phyloP scores from a whole-genome alignment of 495 filamentous ascomycete species.

The Talaromyces ruber region DNA sequence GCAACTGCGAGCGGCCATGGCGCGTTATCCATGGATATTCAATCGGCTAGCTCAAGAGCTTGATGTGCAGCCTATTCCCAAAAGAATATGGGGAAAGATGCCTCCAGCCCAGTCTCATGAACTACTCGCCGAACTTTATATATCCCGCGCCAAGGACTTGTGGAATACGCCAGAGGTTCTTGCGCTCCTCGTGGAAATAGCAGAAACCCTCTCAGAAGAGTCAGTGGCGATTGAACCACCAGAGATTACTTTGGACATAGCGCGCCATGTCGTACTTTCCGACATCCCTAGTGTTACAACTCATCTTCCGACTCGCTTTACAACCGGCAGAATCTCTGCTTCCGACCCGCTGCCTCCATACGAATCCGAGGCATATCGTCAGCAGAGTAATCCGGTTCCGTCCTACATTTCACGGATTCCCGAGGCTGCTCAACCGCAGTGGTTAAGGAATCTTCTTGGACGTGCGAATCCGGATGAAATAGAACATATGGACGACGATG shows the following conservation, averaged over 20 bases:
- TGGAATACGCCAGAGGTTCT: conserved; percentile 78
- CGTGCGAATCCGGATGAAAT: conserved; percentile 21
- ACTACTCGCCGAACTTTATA: conserved; percentile 71
- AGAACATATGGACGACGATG: conserved; percentile 10
- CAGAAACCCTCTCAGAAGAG: conserved; percentile 39
- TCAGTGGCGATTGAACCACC: conserved; percentile 29
- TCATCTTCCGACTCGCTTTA: conserved; percentile 32
- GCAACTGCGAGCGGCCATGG: conserved; percentile 56
- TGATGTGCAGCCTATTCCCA: conserved; percentile 61
- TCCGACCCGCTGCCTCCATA: conserved; percentile 39
- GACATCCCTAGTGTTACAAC: conserved; percentile 50
- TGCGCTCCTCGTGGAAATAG: conserved; percentile 63
- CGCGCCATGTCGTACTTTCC: conserved; percentile 71
- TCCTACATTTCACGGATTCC: conserved; percentile 26
- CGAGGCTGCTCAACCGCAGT: conserved; percentile 25
- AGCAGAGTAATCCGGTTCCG: conserved; percentile 30
- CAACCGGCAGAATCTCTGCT: conserved; percentile 31
- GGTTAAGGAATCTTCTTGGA: conserved; percentile 33
- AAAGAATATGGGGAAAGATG: conserved; percentile 70
- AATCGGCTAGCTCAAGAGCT: conserved; percentile 67
- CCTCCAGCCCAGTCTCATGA: conserved; percentile 60
- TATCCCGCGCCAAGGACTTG: conserved; percentile 70
- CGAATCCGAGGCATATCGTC: conserved; percentile 31
- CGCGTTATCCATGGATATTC: conserved; percentile 73
- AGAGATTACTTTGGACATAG: conserved; percentile 55